phyloP scores from a whole-genome alignment of 345 rosid species.

The Conringia planisiliqua region DNA sequence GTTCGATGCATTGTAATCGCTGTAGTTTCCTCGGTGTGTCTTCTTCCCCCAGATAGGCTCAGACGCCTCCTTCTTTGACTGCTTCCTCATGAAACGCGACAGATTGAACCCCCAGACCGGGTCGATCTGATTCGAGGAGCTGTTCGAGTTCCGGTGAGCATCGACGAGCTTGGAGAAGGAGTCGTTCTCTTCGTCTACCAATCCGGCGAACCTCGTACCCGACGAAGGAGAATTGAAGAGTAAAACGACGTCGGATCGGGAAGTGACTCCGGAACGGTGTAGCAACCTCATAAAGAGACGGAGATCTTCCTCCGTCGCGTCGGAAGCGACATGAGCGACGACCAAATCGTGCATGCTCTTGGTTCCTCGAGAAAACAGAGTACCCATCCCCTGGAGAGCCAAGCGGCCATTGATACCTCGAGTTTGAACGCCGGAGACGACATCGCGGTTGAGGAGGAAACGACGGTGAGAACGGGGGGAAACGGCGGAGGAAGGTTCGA shows the following conservation, averaged over 20 bases:
- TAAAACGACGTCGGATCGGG: conserved; percentile 60
- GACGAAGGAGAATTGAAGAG: conserved; percentile 41
- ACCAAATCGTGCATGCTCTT: conserved; percentile 35
- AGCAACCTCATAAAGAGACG: conserved; percentile 58
- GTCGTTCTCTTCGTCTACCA: conserved; percentile 62
- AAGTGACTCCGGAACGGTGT: conserved; percentile 65
- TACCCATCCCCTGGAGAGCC: conserved; percentile 39
- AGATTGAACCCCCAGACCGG: conserved; percentile 44
- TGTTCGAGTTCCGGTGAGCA: conserved; percentile 24
- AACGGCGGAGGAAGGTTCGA: conserved; percentile 52
- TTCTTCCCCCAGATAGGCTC: conserved; percentile 89
- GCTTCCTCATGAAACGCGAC: conserved; percentile 40
- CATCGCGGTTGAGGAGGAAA: conserved; percentile 31
- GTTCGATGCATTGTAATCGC: not conserved
- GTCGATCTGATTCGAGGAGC: conserved; percentile 28
- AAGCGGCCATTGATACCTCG: not conserved
- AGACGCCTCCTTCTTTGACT: conserved; percentile 40
- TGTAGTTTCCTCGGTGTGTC: conserved; percentile 16
- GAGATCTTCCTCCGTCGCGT: conserved; percentile 47
- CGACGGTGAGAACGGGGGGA: conserved; percentile 30
- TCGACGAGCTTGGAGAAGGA: conserved; percentile 59
- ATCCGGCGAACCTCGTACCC: conserved; percentile 29
- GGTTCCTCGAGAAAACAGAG: conserved; percentile 32
- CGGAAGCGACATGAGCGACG: conserved; percentile 62
- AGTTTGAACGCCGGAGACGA: not conserved